Evolutionary conservation across 2,329 filamentous ascomycete genomes (phyloP).

Genomic region (Fusarium nematophilum): DNA sequence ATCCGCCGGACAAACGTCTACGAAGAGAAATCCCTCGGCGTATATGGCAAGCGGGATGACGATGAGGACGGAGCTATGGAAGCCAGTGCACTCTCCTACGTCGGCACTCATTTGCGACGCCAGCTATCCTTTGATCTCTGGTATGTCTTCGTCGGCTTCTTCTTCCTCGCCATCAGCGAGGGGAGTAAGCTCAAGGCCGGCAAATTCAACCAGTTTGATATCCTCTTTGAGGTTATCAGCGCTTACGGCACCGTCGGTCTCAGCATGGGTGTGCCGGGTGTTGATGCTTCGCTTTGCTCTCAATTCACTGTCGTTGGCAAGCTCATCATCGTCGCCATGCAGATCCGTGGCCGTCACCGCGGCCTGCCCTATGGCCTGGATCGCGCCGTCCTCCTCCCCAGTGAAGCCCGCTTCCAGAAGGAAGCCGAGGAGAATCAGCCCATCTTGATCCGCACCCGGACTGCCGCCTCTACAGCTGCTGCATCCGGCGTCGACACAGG

Average conservation of each 20-base stretch:
- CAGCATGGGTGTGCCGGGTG: slow-evolving; percentile 80
- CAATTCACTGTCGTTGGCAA: slow-evolving; percentile 83
- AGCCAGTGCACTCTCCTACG: slow-evolving; percentile 78
- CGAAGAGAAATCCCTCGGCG: slow-evolving; percentile 86
- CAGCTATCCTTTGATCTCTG: slow-evolving; percentile 98
- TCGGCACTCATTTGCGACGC: slow-evolving; percentile 89
- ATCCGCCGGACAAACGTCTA: slow-evolving; percentile 96
- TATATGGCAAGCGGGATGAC: slow-evolving; percentile 68
- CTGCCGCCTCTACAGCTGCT: slow-evolving; percentile 48
- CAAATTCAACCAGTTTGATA: slow-evolving; percentile 74
- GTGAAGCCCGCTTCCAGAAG: slow-evolving; percentile 65
- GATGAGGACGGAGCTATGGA: slow-evolving; percentile 61
- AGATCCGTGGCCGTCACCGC: slow-evolving; percentile 76
- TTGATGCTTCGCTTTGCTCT: slow-evolving; percentile 83
- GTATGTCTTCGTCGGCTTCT: slow-evolving; percentile 95
- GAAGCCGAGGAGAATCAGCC: slow-evolving; percentile 62
- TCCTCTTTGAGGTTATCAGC: slow-evolving; percentile 87
- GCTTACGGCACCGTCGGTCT: slow-evolving; percentile 96
- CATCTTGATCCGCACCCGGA: slow-evolving; percentile 51
- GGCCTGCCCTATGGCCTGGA: slow-evolving; percentile 75
- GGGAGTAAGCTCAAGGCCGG: slow-evolving; percentile 73
- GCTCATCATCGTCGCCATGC: slow-evolving; percentile 75
- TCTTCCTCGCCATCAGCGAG: slow-evolving; percentile 92
- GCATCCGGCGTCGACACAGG: slow-evolving; percentile 43
- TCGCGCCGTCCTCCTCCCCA: slow-evolving; percentile 69